A percentile compares a stretch with the other conserved stretches of the same genome.
phyloP scores from a whole-genome alignment of 352 stramenopile species.

The Pilasporangium apinafurcum region DNA sequence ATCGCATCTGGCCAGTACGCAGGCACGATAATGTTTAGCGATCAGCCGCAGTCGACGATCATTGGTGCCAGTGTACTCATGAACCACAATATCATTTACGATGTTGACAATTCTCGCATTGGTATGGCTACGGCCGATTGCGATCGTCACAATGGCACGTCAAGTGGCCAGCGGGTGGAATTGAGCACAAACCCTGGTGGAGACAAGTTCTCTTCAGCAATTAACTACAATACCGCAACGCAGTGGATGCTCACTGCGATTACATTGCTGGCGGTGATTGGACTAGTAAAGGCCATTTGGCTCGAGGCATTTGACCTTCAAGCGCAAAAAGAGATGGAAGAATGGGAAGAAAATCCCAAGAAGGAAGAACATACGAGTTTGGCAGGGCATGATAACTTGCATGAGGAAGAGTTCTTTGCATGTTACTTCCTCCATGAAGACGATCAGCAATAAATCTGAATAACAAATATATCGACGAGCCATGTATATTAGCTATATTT shows the following conservation, averaged over 20 bases:
- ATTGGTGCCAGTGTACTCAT: constrained; percentile 58
- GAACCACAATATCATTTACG: constrained; percentile 77
- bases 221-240: constrained; percentile 27
- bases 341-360: no score
- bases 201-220: constrained; percentile 37
- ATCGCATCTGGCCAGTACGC: constrained; percentile 29
- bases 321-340: neutral
- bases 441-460: no score
- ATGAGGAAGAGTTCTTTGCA: no score
- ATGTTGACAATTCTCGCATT: constrained; percentile 64
- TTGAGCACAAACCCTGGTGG: constrained; percentile 51
- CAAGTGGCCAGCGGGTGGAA: constrained; percentile 15
- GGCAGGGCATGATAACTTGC: no score
- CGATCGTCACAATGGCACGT: constrained; percentile 7
- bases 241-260: constrained; percentile 34
- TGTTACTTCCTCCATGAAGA: no score
- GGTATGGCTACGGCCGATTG: constrained; percentile 56
- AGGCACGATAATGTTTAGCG: constrained; percentile 64
- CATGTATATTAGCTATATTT: no score
- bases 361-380: no score
- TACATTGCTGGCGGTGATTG: constrained; percentile 31
- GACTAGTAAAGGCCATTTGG: constrained; percentile 52
- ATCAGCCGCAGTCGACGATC: constrained; percentile 60
- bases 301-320: constrained; percentile 10
- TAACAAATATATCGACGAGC: no score